phyloP scores from a whole-genome alignment of 2,329 filamentous ascomycete species.

The Phoma herbarum region DNA sequence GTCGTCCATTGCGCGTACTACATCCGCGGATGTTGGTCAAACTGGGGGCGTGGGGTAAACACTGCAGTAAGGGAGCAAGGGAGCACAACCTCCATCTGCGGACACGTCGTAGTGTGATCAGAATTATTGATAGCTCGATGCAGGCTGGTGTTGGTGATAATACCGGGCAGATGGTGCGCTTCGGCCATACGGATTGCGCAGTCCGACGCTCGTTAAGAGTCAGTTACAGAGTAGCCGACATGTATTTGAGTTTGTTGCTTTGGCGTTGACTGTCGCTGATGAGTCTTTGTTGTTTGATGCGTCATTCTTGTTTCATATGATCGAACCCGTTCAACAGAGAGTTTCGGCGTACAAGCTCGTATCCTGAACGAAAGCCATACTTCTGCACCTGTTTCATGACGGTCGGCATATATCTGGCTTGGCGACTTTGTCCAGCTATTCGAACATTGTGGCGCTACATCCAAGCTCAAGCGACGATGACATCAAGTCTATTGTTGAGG shows the following conservation, averaged over 20 bases:
- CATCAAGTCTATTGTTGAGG: slow-evolving; percentile 12
- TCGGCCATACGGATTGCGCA: slow-evolving; percentile 5
- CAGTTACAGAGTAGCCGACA: neutral
- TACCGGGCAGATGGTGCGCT: slow-evolving; percentile 2
- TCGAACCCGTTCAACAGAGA: neutral
- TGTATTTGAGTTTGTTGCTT: neutral
- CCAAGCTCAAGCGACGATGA: slow-evolving; percentile 8
- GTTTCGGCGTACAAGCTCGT: neutral
- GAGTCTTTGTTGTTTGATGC: neutral
- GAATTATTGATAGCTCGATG: slow-evolving; percentile 1
- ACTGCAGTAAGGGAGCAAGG: slow-evolving; percentile 16
- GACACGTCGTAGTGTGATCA: slow-evolving; percentile 5
- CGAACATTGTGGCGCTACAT: slow-evolving; percentile 10
- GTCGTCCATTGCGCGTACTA: slow-evolving; percentile 21
- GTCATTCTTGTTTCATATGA: neutral
- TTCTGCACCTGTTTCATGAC: slow-evolving; percentile 5
- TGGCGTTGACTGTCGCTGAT: neutral
- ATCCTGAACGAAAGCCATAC: neutral
- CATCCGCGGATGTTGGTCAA: slow-evolving; percentile 1
- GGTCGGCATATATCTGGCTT: neutral
- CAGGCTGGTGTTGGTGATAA: neutral
- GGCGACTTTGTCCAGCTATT: slow-evolving; percentile 7
- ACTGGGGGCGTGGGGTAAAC: slow-evolving; percentile 17
- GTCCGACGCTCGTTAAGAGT: neutral
- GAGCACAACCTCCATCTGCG: slow-evolving; percentile 4